A percentile compares a stretch with the other conserved stretches of the same genome.
phyloP scores from a whole-genome alignment of 2,329 filamentous ascomycete species.

The Beauveria scarabaeidicola region DNA sequence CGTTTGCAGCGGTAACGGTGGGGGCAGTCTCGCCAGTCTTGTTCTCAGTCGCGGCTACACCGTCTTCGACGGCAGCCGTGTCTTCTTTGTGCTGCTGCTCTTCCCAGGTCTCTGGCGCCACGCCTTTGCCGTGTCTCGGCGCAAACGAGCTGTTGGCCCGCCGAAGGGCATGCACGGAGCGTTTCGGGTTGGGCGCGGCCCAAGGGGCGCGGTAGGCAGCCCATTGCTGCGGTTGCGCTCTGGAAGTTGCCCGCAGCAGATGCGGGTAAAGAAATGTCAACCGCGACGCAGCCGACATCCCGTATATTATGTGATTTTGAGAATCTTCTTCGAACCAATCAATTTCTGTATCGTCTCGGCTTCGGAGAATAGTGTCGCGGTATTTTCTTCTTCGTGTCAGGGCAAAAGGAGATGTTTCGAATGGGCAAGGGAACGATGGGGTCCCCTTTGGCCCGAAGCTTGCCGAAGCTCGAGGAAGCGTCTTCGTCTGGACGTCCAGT shows the following conservation, averaged over 20 bases:
- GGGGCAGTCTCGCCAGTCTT: not conserved
- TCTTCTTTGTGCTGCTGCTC: constrained; percentile 11
- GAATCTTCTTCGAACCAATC: not conserved
- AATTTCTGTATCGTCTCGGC: not conserved
- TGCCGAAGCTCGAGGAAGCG: not conserved
- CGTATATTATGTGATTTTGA: constrained; percentile 8
- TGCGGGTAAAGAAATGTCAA: constrained; percentile 63
- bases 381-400: not conserved
- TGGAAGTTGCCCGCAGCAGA: constrained; percentile 44
- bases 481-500: not conserved
- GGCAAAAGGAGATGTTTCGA: not conserved
- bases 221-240: constrained; percentile 21
- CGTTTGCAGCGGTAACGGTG: not conserved
- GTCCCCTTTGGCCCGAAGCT: not conserved
- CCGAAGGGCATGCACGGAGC: constrained; percentile 16
- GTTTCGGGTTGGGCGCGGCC: not conserved
- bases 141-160: constrained; percentile 37
- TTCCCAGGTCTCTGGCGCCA: constrained; percentile 40
- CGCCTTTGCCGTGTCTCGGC: constrained; percentile 50
- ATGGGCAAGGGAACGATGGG: not conserved
- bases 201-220: constrained; percentile 14
- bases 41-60: not conserved
- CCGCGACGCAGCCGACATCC: constrained; percentile 50
- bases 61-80: not conserved
- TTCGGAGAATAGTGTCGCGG: not conserved